phyloP scores from a whole-genome alignment of 495 filamentous ascomycete species.

The Penicillium alfredii region DNA sequence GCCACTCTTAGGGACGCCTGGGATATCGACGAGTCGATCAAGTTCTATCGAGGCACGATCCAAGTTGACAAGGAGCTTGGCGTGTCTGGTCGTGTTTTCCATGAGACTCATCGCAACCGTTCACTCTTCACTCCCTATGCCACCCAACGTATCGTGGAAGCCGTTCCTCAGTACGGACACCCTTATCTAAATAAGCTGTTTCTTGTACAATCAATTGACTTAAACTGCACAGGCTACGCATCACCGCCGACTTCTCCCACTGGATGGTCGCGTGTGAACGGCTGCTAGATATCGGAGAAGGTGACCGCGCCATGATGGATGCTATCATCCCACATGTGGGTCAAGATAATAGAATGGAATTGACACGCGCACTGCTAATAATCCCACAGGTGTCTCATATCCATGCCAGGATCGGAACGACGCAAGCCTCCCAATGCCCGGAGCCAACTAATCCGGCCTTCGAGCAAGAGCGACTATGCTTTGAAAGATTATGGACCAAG shows the following conservation, averaged over 20 bases:
- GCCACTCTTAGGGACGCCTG: constrained; percentile 27
- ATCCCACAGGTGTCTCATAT: constrained; percentile 21
- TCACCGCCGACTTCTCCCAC: constrained; percentile 28
- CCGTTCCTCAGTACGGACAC: constrained; percentile 18
- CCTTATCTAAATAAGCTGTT: not conserved
- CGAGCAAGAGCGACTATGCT: constrained; percentile 19
- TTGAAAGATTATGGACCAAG: constrained; percentile 21
- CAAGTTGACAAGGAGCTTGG: constrained; percentile 20
- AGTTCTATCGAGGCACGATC: constrained; percentile 20
- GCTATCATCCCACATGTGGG: constrained; percentile 23
- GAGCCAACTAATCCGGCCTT: constrained; percentile 22
- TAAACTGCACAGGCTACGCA: constrained; percentile 5
- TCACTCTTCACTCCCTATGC: constrained; percentile 23
- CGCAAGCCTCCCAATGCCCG: constrained; percentile 26
- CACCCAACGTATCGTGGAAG: constrained; percentile 12
- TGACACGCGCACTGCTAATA: no score
- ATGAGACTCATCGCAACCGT: constrained; percentile 27
- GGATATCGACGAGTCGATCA: constrained; percentile 21
- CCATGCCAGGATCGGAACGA: constrained; percentile 27
- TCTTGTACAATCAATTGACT: not conserved
- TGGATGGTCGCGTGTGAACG: constrained; percentile 24
- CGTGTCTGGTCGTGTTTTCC: constrained; percentile 17
- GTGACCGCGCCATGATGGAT: constrained; percentile 15
- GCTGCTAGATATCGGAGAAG: constrained; percentile 20
- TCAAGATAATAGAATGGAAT: not conserved